Conservation (phyloP, 768 basidiomycete species). For the Leucogyrophana mollusca region DNA sequence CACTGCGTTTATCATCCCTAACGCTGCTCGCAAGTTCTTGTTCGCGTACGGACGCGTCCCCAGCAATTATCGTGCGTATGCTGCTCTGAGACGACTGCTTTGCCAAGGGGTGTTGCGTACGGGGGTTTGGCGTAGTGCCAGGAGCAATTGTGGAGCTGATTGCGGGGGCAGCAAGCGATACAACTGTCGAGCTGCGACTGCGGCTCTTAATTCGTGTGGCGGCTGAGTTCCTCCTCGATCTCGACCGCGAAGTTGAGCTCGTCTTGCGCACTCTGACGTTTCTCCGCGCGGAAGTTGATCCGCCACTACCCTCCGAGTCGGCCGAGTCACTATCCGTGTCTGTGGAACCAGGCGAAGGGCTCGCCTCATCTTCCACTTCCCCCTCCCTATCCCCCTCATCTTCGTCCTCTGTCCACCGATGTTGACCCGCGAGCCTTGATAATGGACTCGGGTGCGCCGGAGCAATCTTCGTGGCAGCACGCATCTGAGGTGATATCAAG, state of each 20-base stretch:
- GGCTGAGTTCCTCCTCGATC: conserved; percentile 30
- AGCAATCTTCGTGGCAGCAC: conserved; percentile 21
- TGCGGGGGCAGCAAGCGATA: conserved; percentile 48
- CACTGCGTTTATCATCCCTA: conserved; percentile 29
- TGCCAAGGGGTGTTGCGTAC: conserved; percentile 14
- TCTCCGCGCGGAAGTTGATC: not conserved
- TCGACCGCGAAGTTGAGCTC: conserved; percentile 28
- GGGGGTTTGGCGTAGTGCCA: not conserved
- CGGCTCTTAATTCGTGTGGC: conserved; percentile 32
- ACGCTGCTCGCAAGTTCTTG: conserved; percentile 28
- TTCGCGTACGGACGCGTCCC: conserved; percentile 41
- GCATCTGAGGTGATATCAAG: no score
- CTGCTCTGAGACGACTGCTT: conserved; percentile 65
- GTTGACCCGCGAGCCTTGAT: conserved; percentile 54
- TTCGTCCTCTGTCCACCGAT: conserved; percentile 53
- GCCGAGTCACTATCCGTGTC: conserved; percentile 54
- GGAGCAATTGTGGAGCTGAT: conserved; percentile 14
- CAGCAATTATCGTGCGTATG: conserved; percentile 67
- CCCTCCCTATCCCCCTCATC: conserved; percentile 36
- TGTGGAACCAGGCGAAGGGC: conserved; percentile 58
- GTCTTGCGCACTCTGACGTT: conserved; percentile 4
- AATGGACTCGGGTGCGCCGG: conserved; percentile 62
- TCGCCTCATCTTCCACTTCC: conserved; percentile 44
- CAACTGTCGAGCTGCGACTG: conserved; percentile 69
- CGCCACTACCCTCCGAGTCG: conserved; percentile 13